Evolutionary conservation across 768 basidiomycete genomes (phyloP).

Genomic region (Lentinus tigrinus): DNA sequence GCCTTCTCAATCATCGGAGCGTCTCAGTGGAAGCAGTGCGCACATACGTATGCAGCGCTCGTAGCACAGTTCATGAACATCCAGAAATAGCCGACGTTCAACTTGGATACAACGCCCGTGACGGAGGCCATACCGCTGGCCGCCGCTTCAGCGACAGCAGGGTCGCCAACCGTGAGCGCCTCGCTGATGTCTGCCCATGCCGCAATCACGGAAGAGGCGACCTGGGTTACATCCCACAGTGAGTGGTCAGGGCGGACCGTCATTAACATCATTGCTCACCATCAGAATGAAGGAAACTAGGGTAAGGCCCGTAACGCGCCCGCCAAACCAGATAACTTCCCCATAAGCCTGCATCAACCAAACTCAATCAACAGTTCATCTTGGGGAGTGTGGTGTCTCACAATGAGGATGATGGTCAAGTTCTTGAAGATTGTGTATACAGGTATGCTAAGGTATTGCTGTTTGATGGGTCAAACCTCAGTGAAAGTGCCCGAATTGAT

Average conservation of each 20-base stretch:
- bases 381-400: conserved; percentile 38
- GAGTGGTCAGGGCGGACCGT: not conserved
- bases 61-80: conserved; percentile 91
- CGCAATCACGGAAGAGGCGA: conserved; percentile 92
- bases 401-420: conserved; percentile 97
- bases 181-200: conserved; percentile 84
- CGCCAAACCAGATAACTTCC: conserved; percentile 96
- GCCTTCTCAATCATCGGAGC: not conserved
- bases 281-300: conserved; percentile 90
- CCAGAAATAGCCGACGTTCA: conserved; percentile 92
- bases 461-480: conserved; percentile 1
- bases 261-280: conserved; percentile 44
- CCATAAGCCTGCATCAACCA: conserved; percentile 75
- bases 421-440: conserved; percentile 99
- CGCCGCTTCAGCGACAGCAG: conserved; percentile 26
- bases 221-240: conserved; percentile 41
- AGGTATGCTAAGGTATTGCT: conserved; percentile 98
- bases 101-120: conserved; percentile 43
- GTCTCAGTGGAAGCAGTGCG: not conserved
- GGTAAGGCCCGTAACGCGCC: conserved; percentile 82
- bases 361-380: not conserved
- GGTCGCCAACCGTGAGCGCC: conserved; percentile 36
- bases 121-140: conserved; percentile 35
- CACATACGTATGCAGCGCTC: conserved; percentile 80
- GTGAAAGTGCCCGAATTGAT: conserved; percentile 10